Evolutionary conservation across 2,329 filamentous ascomycete genomes (phyloP), one percentile per base, ranked within the genome.

Genomic region (Phialophora macrospora): DNA sequence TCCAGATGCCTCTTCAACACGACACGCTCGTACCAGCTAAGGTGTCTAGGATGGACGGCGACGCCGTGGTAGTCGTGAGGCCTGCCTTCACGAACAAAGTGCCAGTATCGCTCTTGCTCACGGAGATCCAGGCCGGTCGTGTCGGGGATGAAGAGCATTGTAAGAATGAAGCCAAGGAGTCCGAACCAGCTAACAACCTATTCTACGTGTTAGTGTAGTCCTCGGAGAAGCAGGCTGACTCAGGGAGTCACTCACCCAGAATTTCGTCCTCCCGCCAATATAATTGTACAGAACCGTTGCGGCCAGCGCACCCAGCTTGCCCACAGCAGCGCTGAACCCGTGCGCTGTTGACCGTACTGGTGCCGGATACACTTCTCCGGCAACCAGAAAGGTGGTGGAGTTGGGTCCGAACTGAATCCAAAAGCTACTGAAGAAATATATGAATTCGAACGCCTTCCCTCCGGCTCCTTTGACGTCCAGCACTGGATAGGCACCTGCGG

Each of bases 331-430:
- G 17, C 38, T 44, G 38, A 97, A 91, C 63, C 94, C 94, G 83
- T 98, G 94, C 59, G 94, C 94, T n/a, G 92, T 93, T 71, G 94
- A 94, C 74, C 94, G 93, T 72, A 98, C 88, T 7, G 93, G 91
- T 0, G 93, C 97, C 9, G 94, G 94, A 84, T 92, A 98, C 17
- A 97, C 92, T 78, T 98, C 94, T 48, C 92, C 94, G 48, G 94
- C 94, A 41, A 96, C 91, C 72, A 97, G 86, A 90, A 98, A 98
- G 68, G 93, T 97, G 73, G 97, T 93, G 55, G 88, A 90, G 85
- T 97, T 98, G 79, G 94, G 94, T 14, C 94, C 94, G 75, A 97
- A 97, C 78, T 98, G 94, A 85, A 97, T 97, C 88, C 97, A 98
- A 84, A 98, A 97, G 26, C 92, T 96, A 7, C 92, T 96, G 72